Conservation (phyloP, 805 yeast genomes). For the Sugiyamaella americana region DNA sequence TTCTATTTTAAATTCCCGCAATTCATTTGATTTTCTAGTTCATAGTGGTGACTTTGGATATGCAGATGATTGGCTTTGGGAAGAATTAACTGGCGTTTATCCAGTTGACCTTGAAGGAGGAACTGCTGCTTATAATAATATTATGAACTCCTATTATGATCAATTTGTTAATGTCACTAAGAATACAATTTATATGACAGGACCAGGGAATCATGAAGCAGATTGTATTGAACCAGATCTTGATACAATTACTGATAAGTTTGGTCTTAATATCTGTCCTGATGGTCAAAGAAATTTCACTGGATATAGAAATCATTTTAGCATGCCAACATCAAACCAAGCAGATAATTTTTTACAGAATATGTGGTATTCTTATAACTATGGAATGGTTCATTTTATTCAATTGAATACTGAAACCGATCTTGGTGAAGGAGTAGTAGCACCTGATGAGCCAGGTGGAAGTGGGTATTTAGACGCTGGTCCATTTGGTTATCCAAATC, state of each 20-base stretch:
- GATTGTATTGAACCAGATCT: slow-evolving; percentile 19
- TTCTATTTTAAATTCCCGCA: slow-evolving; percentile 12
- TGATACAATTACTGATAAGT: slow-evolving; percentile 8
- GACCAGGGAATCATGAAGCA: slow-evolving; percentile 25
- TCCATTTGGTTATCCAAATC: slow-evolving; percentile 20
- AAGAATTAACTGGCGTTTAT: slow-evolving; percentile 14
- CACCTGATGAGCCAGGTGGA: slow-evolving; percentile 16
- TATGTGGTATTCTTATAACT: slow-evolving; percentile 31
- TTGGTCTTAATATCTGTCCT: slow-evolving; percentile 14
- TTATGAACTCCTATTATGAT: slow-evolving; percentile 19
- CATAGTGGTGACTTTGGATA: slow-evolving; percentile 29
- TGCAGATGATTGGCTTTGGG: slow-evolving; percentile 28
- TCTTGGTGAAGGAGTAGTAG: slow-evolving; percentile 13
- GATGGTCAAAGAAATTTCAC: slow-evolving; percentile 28
- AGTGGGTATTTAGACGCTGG: slow-evolving; percentile 23
- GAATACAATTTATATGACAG: slow-evolving; percentile 18
- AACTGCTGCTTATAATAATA: slow-evolving; percentile 14
- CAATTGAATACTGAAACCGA: slow-evolving; percentile 30
- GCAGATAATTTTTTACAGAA: slow-evolving; percentile 2
- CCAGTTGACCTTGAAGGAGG: slow-evolving; percentile 9
- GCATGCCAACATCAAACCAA: slow-evolving; percentile 25
- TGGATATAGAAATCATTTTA: slow-evolving; percentile 23
- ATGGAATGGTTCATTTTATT: slow-evolving; percentile 29
- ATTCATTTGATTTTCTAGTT: slow-evolving; percentile 18
- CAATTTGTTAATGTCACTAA: slow-evolving; percentile 17